phyloP scores from a whole-genome alignment of 202 grass and related monocot species.

The Cymbopogon flexuosus region DNA sequence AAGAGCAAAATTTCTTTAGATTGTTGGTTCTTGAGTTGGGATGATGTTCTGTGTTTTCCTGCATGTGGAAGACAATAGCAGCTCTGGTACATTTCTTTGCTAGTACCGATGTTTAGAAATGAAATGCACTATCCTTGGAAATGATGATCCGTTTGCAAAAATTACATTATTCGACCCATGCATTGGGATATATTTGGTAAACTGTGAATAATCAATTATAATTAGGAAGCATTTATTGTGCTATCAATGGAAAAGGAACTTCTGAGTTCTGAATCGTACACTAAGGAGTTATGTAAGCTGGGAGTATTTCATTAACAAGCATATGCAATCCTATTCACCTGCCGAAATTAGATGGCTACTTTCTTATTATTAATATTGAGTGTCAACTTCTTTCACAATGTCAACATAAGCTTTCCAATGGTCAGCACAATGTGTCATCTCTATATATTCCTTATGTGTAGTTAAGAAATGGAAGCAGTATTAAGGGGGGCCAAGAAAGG shows the following conservation, averaged over 20 bases:
- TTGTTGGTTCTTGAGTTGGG: background rate
- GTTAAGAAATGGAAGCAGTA: conserved; percentile 9
- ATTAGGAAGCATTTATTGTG: background rate
- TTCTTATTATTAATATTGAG: background rate
- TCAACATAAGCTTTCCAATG: background rate
- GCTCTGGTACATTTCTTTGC: background rate
- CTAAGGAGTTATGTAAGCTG: background rate
- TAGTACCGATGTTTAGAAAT: background rate
- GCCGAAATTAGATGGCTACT: background rate
- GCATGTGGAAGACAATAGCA: background rate
- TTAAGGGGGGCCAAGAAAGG: conserved; percentile 20
- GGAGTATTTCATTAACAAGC: background rate
- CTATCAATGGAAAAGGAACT: background rate
- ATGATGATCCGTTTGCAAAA: background rate
- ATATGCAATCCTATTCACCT: background rate
- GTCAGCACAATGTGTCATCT: conserved; percentile 10
- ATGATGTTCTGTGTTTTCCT: background rate
- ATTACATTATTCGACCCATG: conserved; percentile 2
- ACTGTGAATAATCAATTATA: background rate
- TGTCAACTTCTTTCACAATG: conserved; percentile 23
- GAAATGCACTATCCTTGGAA: background rate
- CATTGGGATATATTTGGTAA: background rate
- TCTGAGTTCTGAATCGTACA: conserved; percentile 6
- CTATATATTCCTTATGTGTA: conserved; percentile 4
- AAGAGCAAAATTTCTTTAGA: conserved; percentile 5